phyloP scores from a whole-genome alignment of 2,329 filamentous ascomycete genomes.

The Talaromyces sp. region DNA sequence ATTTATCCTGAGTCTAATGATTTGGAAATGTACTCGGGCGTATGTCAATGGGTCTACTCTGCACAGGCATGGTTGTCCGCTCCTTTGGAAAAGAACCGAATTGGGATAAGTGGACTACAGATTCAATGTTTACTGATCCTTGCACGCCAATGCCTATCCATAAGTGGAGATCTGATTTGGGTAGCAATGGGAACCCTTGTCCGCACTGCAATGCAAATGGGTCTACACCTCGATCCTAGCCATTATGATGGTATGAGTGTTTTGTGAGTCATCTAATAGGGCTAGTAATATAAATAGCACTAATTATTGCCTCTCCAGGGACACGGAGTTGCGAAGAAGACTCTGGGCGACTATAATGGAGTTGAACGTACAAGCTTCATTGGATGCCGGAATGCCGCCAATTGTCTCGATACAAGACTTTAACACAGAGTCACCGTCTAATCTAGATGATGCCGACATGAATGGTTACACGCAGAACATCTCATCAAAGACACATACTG shows the following conservation, averaged over 20 bases:
- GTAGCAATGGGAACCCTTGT: slow-evolving; percentile 49
- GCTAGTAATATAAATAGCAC: no score
- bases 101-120: not conserved
- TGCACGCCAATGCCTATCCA: not conserved
- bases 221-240: slow-evolving; percentile 47
- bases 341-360: slow-evolving; percentile 58
- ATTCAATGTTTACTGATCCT: slow-evolving; percentile 9
- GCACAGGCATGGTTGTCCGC: slow-evolving; percentile 7
- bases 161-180: slow-evolving; percentile 28
- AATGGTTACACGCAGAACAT: not conserved
- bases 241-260: slow-evolving; percentile 33
- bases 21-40: not conserved
- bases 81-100: slow-evolving; percentile 3
- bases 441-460: slow-evolving; percentile 45
- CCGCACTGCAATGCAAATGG: slow-evolving; percentile 52
- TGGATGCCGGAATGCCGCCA: slow-evolving; percentile 55
- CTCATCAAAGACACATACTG: not conserved
- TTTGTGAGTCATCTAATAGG: slow-evolving; percentile 22
- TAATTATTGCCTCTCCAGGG: slow-evolving; percentile 5
- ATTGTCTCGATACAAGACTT: slow-evolving; percentile 43
- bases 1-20: not conserved
- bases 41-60: slow-evolving; percentile 4
- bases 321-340: slow-evolving; percentile 50
- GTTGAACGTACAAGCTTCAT: slow-evolving; percentile 54
- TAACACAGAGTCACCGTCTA: slow-evolving; percentile 49